phyloP scores from a whole-genome alignment of 352 stramenopile species.

The Globisporangium rhizosaccharum region DNA sequence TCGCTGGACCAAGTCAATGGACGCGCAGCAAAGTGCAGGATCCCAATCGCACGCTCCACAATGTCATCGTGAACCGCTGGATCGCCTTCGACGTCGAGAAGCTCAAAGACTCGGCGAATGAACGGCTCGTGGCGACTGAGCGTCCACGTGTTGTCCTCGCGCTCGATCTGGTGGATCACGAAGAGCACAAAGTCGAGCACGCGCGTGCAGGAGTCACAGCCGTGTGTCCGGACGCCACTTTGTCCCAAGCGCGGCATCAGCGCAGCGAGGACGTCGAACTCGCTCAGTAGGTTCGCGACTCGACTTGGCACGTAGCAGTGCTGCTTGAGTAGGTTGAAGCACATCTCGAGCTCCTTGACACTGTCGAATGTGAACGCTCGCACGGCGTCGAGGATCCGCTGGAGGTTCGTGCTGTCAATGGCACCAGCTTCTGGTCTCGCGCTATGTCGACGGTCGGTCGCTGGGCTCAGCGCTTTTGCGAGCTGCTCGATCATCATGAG shows the following conservation, averaged over 20 bases:
- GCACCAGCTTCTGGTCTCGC: too few relatives aligned
- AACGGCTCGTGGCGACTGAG: neutral
- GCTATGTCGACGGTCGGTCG: too few relatives aligned
- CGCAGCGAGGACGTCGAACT: neutral
- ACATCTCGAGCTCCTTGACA: neutral
- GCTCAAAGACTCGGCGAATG: neutral
- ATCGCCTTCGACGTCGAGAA: neutral
- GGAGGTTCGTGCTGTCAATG: neutral
- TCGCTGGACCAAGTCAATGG: neutral
- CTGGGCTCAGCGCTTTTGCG: too few relatives aligned
- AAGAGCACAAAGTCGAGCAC: slow-evolving; percentile 5
- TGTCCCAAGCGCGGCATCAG: neutral
- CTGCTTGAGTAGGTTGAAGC: slow-evolving; percentile 1
- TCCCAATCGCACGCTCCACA: too few relatives aligned
- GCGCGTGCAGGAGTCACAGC: neutral
- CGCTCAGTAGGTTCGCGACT: neutral
- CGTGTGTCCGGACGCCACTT: neutral
- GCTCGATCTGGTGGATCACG: neutral
- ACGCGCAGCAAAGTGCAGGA: neutral
- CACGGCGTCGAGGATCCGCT: neutral
- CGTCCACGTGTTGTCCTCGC: neutral
- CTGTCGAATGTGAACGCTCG: neutral
- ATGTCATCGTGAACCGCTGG: neutral
- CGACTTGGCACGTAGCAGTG: neutral
- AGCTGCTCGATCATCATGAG: slow-evolving; percentile 1